Evolutionary conservation across 805 yeast species (phyloP).

Genomic region (Kodamaea laetipori): DNA sequence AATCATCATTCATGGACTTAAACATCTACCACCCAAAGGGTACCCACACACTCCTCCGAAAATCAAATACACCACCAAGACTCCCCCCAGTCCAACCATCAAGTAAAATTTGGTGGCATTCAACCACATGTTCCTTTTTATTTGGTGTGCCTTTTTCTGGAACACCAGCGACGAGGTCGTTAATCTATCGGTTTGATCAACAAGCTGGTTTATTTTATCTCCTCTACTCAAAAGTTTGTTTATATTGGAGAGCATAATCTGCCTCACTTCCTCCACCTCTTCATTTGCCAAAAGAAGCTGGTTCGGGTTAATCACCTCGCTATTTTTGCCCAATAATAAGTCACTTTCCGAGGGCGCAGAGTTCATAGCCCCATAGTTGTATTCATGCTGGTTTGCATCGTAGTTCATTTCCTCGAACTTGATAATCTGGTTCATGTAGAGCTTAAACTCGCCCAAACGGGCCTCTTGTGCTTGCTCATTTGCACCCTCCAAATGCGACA

Average conservation of each 20-base stretch:
- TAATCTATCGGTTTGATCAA: conserved; percentile 76
- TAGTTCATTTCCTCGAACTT: conserved; percentile 53
- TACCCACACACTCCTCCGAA: conserved; percentile 56
- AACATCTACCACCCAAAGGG: conserved; percentile 42
- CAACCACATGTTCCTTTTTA: conserved; percentile 73
- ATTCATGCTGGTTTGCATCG: conserved; percentile 33
- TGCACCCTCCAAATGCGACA: conserved; percentile 16
- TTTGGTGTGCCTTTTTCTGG: conserved; percentile 63
- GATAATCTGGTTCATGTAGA: conserved; percentile 57
- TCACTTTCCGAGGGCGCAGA: conserved; percentile 20
- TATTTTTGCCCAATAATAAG: conserved; percentile 13
- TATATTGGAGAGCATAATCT: conserved; percentile 71
- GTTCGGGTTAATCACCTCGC: conserved; percentile 35
- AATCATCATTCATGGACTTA: not conserved
- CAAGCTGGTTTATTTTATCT: conserved; percentile 69
- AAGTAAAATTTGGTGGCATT: conserved; percentile 51
- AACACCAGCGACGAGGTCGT: conserved; percentile 68
- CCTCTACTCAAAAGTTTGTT: conserved; percentile 75
- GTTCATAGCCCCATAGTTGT: conserved; percentile 35
- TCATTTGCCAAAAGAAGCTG: conserved; percentile 45
- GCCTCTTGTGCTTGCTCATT: conserved; percentile 14
- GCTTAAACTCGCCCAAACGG: conserved; percentile 53
- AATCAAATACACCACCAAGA: conserved; percentile 44
- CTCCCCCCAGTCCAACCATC: conserved; percentile 12
- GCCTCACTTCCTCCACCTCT: conserved; percentile 66